These are phyloP conservation scores for Penicillium psychrosexuale DNA, from an alignment of 2,329 filamentous ascomycete genomes.

Conservation along the genomic window DNA sequence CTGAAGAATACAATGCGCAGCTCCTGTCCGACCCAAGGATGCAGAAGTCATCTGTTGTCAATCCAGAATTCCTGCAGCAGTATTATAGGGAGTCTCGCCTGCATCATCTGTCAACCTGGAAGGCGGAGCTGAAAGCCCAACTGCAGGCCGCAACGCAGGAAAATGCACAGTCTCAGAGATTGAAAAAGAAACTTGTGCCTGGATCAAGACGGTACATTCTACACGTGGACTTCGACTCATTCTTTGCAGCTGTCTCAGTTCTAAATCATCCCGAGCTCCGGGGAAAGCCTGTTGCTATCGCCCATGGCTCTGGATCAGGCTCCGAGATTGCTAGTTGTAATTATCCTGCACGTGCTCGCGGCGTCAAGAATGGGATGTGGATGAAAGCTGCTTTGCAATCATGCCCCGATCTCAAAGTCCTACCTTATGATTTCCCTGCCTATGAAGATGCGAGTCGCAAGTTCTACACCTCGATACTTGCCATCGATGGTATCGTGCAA, in stretches of 20 bases:
- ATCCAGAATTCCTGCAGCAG: slow-evolving; percentile 89
- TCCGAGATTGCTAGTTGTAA: slow-evolving; percentile 98
- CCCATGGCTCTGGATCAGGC: slow-evolving; percentile 77
- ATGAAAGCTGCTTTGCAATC: slow-evolving; percentile 85
- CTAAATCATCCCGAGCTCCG: slow-evolving; percentile 71
- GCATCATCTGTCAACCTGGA: slow-evolving; percentile 95
- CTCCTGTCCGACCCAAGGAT: slow-evolving; percentile 80
- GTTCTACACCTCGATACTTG: slow-evolving; percentile 83
- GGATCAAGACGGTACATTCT: slow-evolving; percentile 77
- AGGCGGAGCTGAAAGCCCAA: slow-evolving; percentile 84
- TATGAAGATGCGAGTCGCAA: slow-evolving; percentile 87
- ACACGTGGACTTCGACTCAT: slow-evolving; percentile 97
- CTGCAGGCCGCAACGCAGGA: slow-evolving; percentile 78
- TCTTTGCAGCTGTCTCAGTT: slow-evolving; percentile 90
- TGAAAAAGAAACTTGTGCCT: slow-evolving; percentile 53
- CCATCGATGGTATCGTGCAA: slow-evolving; percentile 78
- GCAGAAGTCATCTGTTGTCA: slow-evolving; percentile 83
- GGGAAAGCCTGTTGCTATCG: slow-evolving; percentile 81
- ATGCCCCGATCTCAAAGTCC: slow-evolving; percentile 78
- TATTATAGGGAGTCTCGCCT: slow-evolving; percentile 93
- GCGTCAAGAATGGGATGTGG: slow-evolving; percentile 99
- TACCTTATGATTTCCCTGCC: slow-evolving; percentile 93
- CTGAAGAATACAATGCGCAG: slow-evolving; percentile 87
- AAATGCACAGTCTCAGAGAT: slow-evolving; percentile 51
- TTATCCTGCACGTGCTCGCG: slow-evolving; percentile 80